These are phyloP conservation scores for Microcos paniculata DNA, from an alignment of 345 rosid species.

Conservation along the genomic window DNA sequence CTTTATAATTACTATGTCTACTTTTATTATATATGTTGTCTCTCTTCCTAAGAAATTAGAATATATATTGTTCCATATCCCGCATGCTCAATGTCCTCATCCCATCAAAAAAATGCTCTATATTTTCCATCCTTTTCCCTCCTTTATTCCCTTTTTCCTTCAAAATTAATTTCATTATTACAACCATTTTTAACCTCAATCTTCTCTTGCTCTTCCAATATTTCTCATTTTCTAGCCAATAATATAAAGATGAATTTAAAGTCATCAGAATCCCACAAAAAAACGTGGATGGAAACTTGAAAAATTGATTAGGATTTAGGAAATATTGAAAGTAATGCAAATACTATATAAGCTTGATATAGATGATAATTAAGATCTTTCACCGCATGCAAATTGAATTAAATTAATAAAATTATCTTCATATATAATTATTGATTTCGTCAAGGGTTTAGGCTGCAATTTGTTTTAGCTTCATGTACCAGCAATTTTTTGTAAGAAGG, in stretches of 20 bases:
- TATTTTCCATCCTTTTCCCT: neutral
- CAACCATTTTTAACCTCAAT: neutral
- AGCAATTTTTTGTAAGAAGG: neutral
- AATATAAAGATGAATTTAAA: no score
- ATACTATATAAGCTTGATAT: no score
- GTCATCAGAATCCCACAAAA: neutral
- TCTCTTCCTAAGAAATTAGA: neutral
- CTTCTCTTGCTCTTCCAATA: neutral
- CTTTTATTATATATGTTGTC: neutral
- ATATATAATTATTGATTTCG: no score
- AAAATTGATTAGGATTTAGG: neutral
- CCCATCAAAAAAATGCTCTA: constrained; percentile 5
- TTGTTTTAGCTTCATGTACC: no score
- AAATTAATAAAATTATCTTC: neutral
- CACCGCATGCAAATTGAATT: no score
- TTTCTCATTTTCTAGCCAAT: no score
- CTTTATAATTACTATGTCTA: no score
- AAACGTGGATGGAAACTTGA: neutral
- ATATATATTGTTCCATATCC: no score
- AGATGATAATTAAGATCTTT: no score
- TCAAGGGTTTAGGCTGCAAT: no score
- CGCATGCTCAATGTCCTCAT: neutral
- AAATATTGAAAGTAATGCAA: neutral
- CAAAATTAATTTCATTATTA: neutral
- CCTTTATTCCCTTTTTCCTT: neutral